Base-by-base conservation (phyloP, 1,139 yeast genomes). In the Nakaseomyces delphensis region DNA sequence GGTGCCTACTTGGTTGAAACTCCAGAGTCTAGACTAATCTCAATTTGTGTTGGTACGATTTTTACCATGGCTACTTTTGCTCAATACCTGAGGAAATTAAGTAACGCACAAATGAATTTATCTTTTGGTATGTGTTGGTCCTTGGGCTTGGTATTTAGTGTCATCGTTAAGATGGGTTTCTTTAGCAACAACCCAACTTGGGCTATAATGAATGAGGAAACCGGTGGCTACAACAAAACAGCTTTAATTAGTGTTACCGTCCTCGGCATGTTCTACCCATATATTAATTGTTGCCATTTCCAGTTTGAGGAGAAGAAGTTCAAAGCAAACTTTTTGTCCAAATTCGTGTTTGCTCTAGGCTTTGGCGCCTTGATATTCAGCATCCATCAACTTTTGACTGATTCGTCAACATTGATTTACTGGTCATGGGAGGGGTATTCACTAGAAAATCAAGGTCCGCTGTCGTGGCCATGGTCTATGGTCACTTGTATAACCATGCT, bases 381-480 rank as follows among this genome's bases (percentile, higher is more conserved):
- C 5, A 63, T 83, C 27, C 83, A 81, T 54, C 83, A 93, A 10
- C 76, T 80, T 66, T 65, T 89, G 42, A 74, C 85, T 16, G 98
- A 91, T 59, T 75, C 96, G 0, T 80, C 94, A 3, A 84, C 94
- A 5, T 71, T 89, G 43, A 81, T 85, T 14, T 70, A 81, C 41
- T 91, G 97, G 97, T 78, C 79, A 11, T 91, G 97, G 97, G 84
- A 82, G 49, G 98, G 98, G 1, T 91, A 72, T 60, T 95, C 95
- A 38, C 69, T 85, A 14, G 68, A 69, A 9, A 39, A 47, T 4
- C 50, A 53, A 24, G 97, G 97, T 0, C 97, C 97, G 10, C 70
- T 85, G 27, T 87, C 96, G 10, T 79, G 89, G 48, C 94, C 96
- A 28, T 94, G 93, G 57, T 95, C 94, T 38, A 73, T 81, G 11